phyloP scores from a whole-genome alignment of 2,329 filamentous ascomycete genomes.

The Pestalotiopsis sp. region DNA sequence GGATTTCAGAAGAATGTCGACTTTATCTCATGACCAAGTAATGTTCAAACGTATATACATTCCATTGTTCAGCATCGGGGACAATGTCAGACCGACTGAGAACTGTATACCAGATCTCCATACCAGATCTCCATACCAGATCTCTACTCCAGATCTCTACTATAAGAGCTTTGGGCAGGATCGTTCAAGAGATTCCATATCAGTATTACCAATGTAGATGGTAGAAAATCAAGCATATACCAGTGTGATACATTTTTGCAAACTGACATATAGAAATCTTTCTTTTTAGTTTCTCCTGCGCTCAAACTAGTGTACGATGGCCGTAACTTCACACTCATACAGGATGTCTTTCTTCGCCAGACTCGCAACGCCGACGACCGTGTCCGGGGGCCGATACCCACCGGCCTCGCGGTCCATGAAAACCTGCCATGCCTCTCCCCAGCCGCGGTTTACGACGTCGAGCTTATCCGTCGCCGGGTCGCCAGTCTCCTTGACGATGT shows the following conservation, averaged over 20 bases:
- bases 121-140: too few species aligned
- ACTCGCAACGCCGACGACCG: slow-evolving; percentile 4
- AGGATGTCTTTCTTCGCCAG: slow-evolving; percentile 1
- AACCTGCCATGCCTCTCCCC: background rate
- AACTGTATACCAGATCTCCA: too few species aligned
- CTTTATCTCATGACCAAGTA: too few species aligned
- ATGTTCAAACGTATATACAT: too few species aligned
- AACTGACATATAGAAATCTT: background rate
- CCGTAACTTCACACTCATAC: slow-evolving; percentile 5
- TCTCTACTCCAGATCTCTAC: too few species aligned
- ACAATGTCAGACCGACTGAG: too few species aligned
- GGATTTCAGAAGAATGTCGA: too few species aligned
- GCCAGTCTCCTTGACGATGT: slow-evolving; percentile 4
- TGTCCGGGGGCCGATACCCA: background rate
- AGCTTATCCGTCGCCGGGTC: background rate
- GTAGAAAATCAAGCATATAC: background rate
- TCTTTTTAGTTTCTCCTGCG: background rate
- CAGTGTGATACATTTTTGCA: background rate
- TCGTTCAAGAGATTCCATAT: too few species aligned
- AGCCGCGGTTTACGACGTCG: slow-evolving; percentile 4
- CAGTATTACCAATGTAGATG: too few species aligned
- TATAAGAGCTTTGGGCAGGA: too few species aligned
- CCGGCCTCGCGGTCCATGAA: slow-evolving; percentile 1
- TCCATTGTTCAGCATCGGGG: too few species aligned
- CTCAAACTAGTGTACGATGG: background rate